phyloP scores from a whole-genome alignment of 305 asterid genomes.

The Solanum aculeatissimum region DNA sequence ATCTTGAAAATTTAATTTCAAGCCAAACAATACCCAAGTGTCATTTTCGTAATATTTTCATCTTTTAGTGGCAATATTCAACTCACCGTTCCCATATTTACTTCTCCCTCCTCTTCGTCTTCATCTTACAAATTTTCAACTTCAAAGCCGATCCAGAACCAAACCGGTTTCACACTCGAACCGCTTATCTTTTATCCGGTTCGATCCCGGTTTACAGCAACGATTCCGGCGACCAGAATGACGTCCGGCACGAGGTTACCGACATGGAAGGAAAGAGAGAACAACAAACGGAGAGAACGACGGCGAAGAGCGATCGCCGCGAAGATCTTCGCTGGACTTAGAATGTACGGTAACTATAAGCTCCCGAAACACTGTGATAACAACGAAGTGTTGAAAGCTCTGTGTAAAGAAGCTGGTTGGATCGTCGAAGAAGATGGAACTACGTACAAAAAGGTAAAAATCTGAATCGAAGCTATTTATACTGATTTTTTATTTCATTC shows the following conservation, averaged over 20 bases:
- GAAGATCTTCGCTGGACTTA: constrained; percentile 80
- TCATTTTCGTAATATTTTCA: constrained; percentile 18
- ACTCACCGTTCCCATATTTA: background rate
- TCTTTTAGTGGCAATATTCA: constrained; percentile 10
- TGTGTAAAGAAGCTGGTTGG: constrained; percentile 97
- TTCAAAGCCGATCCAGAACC: background rate
- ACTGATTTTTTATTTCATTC: background rate
- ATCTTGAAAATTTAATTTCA: background rate
- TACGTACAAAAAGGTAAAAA: constrained; percentile 68
- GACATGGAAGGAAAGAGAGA: constrained; percentile 92
- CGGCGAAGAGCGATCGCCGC: constrained; percentile 98
- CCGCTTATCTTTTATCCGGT: background rate
- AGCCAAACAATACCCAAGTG: constrained; percentile 13
- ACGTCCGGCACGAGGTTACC: constrained; percentile 85
- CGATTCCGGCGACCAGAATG: constrained; percentile 13
- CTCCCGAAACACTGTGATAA: constrained; percentile 96
- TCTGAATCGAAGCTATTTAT: background rate
- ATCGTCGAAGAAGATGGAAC: constrained; percentile 92
- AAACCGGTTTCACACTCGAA: background rate
- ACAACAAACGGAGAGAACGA: constrained; percentile 93
- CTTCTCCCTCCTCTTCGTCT: constrained; percentile 3
- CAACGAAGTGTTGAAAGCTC: constrained; percentile 85
- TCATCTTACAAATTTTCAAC: background rate
- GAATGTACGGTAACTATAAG: constrained; percentile 87
- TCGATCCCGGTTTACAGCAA: background rate